These are phyloP conservation scores for Spiraea crenata DNA, from an alignment of 331 rosid species.

Conservation along the genomic window DNA sequence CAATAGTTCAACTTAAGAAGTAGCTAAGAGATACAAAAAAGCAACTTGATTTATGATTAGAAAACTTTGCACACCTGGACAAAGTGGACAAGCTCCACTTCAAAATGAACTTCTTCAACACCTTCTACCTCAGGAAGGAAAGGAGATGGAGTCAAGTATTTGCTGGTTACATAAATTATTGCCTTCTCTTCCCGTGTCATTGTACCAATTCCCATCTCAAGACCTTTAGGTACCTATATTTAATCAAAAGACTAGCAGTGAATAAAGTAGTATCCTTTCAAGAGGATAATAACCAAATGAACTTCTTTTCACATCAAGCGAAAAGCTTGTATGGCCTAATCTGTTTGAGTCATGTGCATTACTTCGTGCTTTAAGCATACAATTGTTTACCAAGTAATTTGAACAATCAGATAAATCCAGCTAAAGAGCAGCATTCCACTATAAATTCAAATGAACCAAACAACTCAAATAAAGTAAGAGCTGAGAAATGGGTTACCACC, in stretches of 20 bases:
- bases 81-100: constrained; percentile 93
- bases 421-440: neutral
- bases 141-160: constrained; percentile 72
- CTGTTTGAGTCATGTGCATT: neutral
- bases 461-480: constrained; percentile 11
- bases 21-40: constrained; percentile 12
- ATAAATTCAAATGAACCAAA: constrained; percentile 5
- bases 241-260: constrained; percentile 5
- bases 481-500: constrained; percentile 42
- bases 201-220: constrained; percentile 93
- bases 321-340: neutral
- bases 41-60: constrained; percentile 16
- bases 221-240: constrained; percentile 89
- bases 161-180: constrained; percentile 62
- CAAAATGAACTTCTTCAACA: constrained; percentile 76
- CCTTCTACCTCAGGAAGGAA: constrained; percentile 61
- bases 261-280: neutral
- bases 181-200: constrained; percentile 91
- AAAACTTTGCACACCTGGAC: constrained; percentile 61
- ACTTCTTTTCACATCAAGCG: neutral
- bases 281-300: neutral
- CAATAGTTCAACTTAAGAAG: neutral
- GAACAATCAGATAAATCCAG: neutral
- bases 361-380: neutral
- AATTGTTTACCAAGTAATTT: neutral